phyloP scores from a whole-genome alignment of 1,284 basidiomycete genomes.

The Porogramme epimiltina region DNA sequence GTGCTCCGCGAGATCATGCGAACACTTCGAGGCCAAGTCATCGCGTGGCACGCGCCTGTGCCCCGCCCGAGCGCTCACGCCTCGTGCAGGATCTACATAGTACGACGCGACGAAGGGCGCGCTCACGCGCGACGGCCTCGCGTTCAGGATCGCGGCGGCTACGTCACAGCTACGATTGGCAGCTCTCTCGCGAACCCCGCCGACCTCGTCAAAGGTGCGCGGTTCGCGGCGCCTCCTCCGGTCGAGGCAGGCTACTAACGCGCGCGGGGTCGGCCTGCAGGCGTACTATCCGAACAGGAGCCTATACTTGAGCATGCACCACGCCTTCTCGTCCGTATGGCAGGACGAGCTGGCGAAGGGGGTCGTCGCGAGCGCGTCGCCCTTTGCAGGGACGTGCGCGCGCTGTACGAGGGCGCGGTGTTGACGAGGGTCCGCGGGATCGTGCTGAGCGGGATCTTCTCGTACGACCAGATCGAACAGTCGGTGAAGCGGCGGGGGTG shows the following conservation, averaged over 20 bases:
- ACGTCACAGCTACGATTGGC: slow-evolving; percentile 38
- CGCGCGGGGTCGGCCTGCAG: slow-evolving; percentile 43
- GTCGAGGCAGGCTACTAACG: no score
- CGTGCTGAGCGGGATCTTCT: slow-evolving; percentile 38
- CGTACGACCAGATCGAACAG: slow-evolving; percentile 44
- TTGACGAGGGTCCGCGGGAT: slow-evolving; percentile 40
- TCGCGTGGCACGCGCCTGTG: slow-evolving; percentile 16
- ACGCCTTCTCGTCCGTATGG: slow-evolving; percentile 37
- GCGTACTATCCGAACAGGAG: slow-evolving; percentile 37
- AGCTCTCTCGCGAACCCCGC: slow-evolving; percentile 42
- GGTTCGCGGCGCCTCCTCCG: neutral
- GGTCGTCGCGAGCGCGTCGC: slow-evolving; percentile 3
- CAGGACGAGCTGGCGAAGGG: slow-evolving; percentile 30
- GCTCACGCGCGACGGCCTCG: slow-evolving; percentile 34
- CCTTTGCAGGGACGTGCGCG: slow-evolving; percentile 31
- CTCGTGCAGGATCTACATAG: no score
- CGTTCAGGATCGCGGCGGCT: slow-evolving; percentile 38
- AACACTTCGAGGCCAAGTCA: slow-evolving; percentile 41
- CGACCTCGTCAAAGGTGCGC: slow-evolving; percentile 40
- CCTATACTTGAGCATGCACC: slow-evolving; percentile 36
- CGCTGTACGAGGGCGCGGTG: slow-evolving; percentile 39
- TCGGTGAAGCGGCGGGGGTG: slow-evolving; percentile 32
- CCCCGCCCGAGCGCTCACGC: no score
- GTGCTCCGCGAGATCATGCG: slow-evolving; percentile 41
- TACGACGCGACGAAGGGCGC: slow-evolving; percentile 28